Evolutionary conservation across 257 asterid species (phyloP).

Genomic region (Avicennia marina): DNA sequence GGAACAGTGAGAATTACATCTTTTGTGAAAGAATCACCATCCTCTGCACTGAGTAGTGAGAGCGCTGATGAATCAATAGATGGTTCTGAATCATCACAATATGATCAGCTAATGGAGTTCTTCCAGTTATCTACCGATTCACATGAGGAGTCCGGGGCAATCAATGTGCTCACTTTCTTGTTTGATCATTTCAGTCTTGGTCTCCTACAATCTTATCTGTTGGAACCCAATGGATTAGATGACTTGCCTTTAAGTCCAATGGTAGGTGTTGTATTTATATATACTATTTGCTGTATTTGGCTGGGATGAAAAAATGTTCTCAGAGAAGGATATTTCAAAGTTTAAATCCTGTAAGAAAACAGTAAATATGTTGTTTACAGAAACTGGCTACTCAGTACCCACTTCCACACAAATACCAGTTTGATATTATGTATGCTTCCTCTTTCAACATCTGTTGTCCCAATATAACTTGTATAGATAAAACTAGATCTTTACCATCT

Average conservation of each 20-base stretch:
- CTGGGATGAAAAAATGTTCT: neutral
- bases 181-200: conserved; percentile 67
- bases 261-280: conserved; percentile 55
- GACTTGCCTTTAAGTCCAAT: conserved; percentile 74
- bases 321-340: neutral
- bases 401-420: neutral
- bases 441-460: neutral
- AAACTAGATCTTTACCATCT: neutral
- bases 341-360: conserved; percentile 4
- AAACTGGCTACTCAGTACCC: neutral
- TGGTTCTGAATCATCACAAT: conserved; percentile 79
- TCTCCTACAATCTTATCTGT: conserved; percentile 60
- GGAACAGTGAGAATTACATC: conserved; percentile 81
- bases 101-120: conserved; percentile 64
- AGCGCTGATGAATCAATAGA: conserved; percentile 72
- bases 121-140: conserved; percentile 57
- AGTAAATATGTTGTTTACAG: conserved; percentile 4
- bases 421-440: neutral
- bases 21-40: conserved; percentile 54
- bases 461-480: neutral
- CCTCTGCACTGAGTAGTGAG: conserved; percentile 59
- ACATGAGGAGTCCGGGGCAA: conserved; percentile 56
- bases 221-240: conserved; percentile 44
- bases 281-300: neutral
- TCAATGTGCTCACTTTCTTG: conserved; percentile 57